Base-by-base conservation (phyloP, 805 yeast genomes). In the Candida jianshihensis region DNA sequence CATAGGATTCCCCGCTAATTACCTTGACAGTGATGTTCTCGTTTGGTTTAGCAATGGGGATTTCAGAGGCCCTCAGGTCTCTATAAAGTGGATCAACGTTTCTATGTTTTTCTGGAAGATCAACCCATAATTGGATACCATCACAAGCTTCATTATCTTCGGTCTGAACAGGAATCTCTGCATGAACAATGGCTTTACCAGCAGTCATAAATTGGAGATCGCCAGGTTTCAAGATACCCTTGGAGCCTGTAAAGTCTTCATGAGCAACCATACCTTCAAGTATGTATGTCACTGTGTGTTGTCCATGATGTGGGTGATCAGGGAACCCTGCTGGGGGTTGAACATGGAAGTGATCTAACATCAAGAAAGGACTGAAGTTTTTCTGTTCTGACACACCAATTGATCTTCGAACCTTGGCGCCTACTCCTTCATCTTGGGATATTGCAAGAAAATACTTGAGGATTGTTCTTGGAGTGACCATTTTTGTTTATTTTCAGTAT, bases 131-230 rank as follows among this genome's bases (percentile, higher is more conserved):
- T 59, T 87, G 96, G 66, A 86, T 63, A 41, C 95, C 95, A 37
- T 65, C 68, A 16, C 71, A 60, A 1, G 79, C 75, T 28, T 69
- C 70, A 19, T 63, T 61, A 26, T 71, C 65, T 16, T 64, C 65
- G 42, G 63, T 60, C 26, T 68, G 64, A 25, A 78, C 78, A 8
- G 95, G 95, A 75, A 86, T 86, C 54, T 87, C 96, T 3, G 87
- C 73, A 57, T 86, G 96, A 37, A 83, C 83, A 26, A 86, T 75
- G 34, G 94, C 96, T 48, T 71, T 73, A 41, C 95, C 96, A 5
- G 96, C 95, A 19, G 95, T 87, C 96, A 87, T 87, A 58, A 87
- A 86, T 58, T 87, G 96, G 46, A 88, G 64, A 56, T 87, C 96
- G 39, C 95, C 96, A 7, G 86, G 75, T 42, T 73, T 68, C 36